Conservation (phyloP, 1,284 basidiomycete genomes). For the Ceratobasidium sp. region DNA sequence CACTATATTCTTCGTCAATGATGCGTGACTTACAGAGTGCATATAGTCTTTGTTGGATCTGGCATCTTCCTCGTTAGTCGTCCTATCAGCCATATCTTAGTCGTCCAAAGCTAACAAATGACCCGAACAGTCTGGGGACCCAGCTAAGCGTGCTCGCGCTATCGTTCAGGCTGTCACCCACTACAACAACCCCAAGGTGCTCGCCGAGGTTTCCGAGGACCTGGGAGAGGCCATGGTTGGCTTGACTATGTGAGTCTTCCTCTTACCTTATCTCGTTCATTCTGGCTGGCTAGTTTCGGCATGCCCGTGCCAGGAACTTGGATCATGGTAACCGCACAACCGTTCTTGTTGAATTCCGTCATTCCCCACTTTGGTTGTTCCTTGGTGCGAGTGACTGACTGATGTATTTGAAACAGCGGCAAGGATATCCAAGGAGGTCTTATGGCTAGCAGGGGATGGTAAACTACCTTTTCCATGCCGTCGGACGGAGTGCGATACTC, state of each 20-base stretch:
- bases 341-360: neutral
- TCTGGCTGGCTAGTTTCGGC: slow-evolving; percentile 11
- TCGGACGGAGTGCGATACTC: neutral
- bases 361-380: neutral
- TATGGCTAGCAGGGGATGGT: slow-evolving; percentile 60
- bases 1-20: slow-evolving; percentile 32
- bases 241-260: slow-evolving; percentile 73
- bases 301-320: neutral
- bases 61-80: slow-evolving; percentile 87
- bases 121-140: slow-evolving; percentile 79
- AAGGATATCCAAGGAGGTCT: slow-evolving; percentile 68
- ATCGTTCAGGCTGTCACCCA: slow-evolving; percentile 98
- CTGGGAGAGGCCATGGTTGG: slow-evolving; percentile 94
- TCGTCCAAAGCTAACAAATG: slow-evolving; percentile 34
- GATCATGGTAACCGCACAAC: neutral
- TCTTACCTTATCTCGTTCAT: slow-evolving; percentile 27
- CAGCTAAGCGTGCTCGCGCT: slow-evolving; percentile 92
- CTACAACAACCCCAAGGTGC: slow-evolving; percentile 88
- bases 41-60: slow-evolving; percentile 87
- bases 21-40: slow-evolving; percentile 34
- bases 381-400: neutral
- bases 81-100: neutral
- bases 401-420: slow-evolving; percentile 54
- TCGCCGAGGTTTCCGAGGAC: slow-evolving; percentile 88
- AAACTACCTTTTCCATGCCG: slow-evolving; percentile 41